A percentile compares a stretch with the other conserved stretches of the same genome.
Evolutionary conservation across 2,329 filamentous ascomycete species (phyloP).

Genomic region (Nemania sp.): DNA sequence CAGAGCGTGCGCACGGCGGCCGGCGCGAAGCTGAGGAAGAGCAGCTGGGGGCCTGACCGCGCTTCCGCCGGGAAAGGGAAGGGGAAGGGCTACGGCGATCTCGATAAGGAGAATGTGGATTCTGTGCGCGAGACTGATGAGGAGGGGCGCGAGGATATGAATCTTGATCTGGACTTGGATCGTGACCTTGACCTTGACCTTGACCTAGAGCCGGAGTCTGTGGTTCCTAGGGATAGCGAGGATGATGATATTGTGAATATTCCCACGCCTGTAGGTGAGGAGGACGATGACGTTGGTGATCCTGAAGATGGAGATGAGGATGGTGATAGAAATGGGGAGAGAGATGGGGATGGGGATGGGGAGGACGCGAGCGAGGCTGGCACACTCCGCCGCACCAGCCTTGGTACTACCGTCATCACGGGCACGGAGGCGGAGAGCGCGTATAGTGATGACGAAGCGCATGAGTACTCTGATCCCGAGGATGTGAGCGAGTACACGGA

Average conservation of each 20-base stretch:
- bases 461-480: slow-evolving; percentile 50
- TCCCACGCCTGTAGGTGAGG: slow-evolving; percentile 35
- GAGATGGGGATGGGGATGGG: slow-evolving; percentile 48
- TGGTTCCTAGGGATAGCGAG: not conserved
- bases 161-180: slow-evolving; percentile 24
- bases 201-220: slow-evolving; percentile 38
- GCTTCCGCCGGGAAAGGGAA: no score
- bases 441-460: not conserved
- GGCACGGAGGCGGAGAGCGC: slow-evolving; percentile 34
- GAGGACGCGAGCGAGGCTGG: slow-evolving; percentile 58
- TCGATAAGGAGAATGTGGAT: slow-evolving; percentile 73
- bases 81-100: slow-evolving; percentile 63
- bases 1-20: slow-evolving; percentile 78
- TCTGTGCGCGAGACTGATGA: slow-evolving; percentile 72
- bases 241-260: slow-evolving; percentile 28
- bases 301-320: slow-evolving; percentile 49
- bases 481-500: slow-evolving; percentile 48
- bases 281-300: slow-evolving; percentile 49
- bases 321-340: no score
- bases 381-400: slow-evolving; percentile 62
- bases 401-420: slow-evolving; percentile 62
- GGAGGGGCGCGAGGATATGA: slow-evolving; percentile 57
- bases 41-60: slow-evolving; percentile 72
- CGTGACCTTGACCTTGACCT: slow-evolving; percentile 41
- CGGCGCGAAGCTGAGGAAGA: slow-evolving; percentile 67